phyloP scores from a whole-genome alignment of 768 basidiomycete species.

The Kondoa malvinella region DNA sequence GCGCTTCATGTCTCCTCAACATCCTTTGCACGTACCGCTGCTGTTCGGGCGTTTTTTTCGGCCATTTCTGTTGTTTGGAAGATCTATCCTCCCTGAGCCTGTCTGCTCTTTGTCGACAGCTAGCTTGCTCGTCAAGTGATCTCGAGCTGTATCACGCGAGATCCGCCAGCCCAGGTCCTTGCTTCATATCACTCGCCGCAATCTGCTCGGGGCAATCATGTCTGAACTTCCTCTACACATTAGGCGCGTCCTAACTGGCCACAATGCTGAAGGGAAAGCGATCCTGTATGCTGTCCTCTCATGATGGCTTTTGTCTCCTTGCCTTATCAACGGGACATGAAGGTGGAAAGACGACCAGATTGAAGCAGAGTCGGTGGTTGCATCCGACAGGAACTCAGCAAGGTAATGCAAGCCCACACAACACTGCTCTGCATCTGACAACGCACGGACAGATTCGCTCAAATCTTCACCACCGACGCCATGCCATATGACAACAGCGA shows the following conservation, averaged over 20 bases:
- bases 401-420: background rate
- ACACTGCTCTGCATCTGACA: background rate
- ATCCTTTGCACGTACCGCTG: too few species aligned
- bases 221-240: background rate
- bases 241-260: conserved; percentile 33
- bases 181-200: too few species aligned
- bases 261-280: conserved; percentile 52
- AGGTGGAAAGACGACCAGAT: conserved; percentile 12
- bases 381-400: conserved; percentile 6
- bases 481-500: conserved; percentile 9
- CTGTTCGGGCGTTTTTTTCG: too few species aligned
- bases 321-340: background rate
- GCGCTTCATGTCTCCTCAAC: too few species aligned
- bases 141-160: too few species aligned
- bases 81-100: too few species aligned
- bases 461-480: conserved; percentile 10
- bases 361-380: conserved; percentile 1
- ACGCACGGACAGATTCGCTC: conserved; percentile 1
- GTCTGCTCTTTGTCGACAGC: too few species aligned
- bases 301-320: conserved; percentile 43
- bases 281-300: conserved; percentile 49
- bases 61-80: too few species aligned
- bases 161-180: too few species aligned
- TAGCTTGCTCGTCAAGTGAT: too few species aligned
- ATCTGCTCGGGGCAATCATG: too few species aligned